Evolutionary conservation across 1,284 basidiomycete genomes (phyloP).

Genomic region (Amylostereum chailletii): DNA sequence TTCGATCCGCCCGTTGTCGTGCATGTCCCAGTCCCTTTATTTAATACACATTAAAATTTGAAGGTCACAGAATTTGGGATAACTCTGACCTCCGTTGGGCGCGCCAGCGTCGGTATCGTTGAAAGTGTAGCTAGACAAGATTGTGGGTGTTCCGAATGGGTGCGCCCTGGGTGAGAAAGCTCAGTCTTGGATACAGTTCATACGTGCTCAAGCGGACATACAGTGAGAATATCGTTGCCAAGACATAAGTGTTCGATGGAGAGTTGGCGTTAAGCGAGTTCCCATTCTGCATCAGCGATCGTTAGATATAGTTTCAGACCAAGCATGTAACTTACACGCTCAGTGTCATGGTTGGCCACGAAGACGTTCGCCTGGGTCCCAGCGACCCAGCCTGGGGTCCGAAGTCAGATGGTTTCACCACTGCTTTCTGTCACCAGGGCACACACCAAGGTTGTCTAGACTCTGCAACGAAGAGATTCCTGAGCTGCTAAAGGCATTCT

Average conservation of each 20-base stretch:
- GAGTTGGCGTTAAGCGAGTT: constrained; percentile 49
- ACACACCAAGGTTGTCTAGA: constrained; percentile 41
- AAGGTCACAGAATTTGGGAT: not conserved
- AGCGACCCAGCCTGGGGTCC: constrained; percentile 39
- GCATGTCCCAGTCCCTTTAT: constrained; percentile 42
- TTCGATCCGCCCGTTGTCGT: constrained; percentile 39
- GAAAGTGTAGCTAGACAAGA: constrained; percentile 54
- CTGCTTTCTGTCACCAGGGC: not conserved
- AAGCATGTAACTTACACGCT: constrained; percentile 34
- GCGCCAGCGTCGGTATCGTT: constrained; percentile 34
- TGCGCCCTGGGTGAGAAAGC: constrained; percentile 30
- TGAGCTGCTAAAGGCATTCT: constrained; percentile 39
- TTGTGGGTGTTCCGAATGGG: constrained; percentile 55
- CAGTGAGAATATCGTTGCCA: constrained; percentile 55
- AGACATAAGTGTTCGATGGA: constrained; percentile 53
- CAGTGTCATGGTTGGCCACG: constrained; percentile 64
- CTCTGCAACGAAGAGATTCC: constrained; percentile 45
- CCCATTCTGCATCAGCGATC: constrained; percentile 29
- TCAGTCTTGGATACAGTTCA: not conserved
- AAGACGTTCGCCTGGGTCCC: constrained; percentile 54
- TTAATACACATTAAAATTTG: not conserved
- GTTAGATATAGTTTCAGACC: not conserved
- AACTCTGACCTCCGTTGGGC: constrained; percentile 37
- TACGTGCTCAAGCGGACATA: constrained; percentile 10
- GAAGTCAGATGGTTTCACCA: not conserved